A percentile compares a stretch with the other conserved stretches of the same genome.
Conservation (phyloP, 306 rosid genomes). For the Sophora flavescens region DNA sequence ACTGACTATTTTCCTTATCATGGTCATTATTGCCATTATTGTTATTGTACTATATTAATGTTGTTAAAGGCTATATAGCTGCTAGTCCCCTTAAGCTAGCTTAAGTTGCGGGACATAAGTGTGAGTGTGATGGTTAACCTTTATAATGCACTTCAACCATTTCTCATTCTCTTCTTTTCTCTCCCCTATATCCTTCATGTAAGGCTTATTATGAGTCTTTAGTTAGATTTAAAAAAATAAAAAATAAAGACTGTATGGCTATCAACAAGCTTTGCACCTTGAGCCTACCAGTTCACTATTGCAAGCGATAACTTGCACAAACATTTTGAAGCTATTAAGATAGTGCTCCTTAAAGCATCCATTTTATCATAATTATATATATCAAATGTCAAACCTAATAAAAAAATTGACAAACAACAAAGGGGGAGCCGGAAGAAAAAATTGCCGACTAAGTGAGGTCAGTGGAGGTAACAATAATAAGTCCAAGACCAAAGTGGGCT, state of each 20-base stretch:
- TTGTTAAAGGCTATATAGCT: background rate
- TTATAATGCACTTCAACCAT: too few species aligned
- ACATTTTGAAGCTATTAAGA: background rate
- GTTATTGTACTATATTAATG: background rate
- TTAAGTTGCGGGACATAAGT: too few species aligned
- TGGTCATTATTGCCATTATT: background rate
- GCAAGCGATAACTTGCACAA: conserved; percentile 5
- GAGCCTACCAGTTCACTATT: background rate
- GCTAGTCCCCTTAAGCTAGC: too few species aligned
- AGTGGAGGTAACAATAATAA: conserved; percentile 50
- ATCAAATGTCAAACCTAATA: conserved; percentile 19
- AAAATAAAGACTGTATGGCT: too few species aligned
- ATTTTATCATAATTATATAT: conserved; percentile 26
- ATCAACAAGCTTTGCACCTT: background rate
- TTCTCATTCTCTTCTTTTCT: too few species aligned
- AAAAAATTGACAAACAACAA: conserved; percentile 1
- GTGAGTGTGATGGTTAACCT: too few species aligned
- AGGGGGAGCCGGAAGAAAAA: background rate
- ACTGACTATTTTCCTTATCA: background rate
- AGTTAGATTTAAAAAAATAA: too few species aligned
- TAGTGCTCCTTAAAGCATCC: conserved; percentile 32
- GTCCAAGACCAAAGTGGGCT: conserved; percentile 44
- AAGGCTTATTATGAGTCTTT: too few species aligned
- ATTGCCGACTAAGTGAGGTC: conserved; percentile 24
- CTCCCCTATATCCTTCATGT: too few species aligned